Conservation (phyloP, 148 eudicot genomes). For the Hydrangea macrophylla region DNA sequence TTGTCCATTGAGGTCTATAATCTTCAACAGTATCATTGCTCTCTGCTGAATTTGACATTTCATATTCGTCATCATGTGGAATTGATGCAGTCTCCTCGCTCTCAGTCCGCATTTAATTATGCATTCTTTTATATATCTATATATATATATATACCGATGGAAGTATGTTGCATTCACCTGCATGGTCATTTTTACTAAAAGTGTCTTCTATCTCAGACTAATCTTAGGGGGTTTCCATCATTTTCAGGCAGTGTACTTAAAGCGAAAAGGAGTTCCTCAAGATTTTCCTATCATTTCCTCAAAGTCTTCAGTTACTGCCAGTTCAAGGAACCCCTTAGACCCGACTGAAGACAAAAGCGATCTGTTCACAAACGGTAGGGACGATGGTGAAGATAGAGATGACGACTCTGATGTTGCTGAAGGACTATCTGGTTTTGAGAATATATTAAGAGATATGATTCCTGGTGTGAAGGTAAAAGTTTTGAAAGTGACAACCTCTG, state of each 20-base stretch:
- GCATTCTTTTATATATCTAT: background rate
- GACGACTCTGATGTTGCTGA: constrained; percentile 56
- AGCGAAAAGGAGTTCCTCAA: constrained; percentile 46
- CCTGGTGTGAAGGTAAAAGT: constrained; percentile 88
- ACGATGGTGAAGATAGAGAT: constrained; percentile 65
- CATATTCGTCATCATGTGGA: background rate
- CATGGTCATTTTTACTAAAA: background rate
- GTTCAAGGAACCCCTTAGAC: constrained; percentile 37
- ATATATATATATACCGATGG: background rate
- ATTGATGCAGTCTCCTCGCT: background rate
- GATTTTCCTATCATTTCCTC: constrained; percentile 46
- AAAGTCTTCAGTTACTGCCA: constrained; percentile 39
- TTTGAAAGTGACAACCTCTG: constrained; percentile 72
- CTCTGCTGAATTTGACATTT: background rate
- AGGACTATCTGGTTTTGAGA: constrained; percentile 54
- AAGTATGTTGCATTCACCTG: background rate
- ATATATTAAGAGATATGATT: constrained; percentile 69
- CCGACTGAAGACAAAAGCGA: constrained; percentile 54
- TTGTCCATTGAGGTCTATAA: background rate
- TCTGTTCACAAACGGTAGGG: constrained; percentile 50
- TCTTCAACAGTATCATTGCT: background rate
- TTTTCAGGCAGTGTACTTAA: constrained; percentile 86
- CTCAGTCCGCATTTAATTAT: background rate
- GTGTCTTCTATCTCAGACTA: background rate
- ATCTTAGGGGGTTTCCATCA: constrained; percentile 14